These are phyloP conservation scores for Rosellinia necatrix DNA, from an alignment of 2,329 filamentous ascomycete genomes.

Conservation along the genomic window DNA sequence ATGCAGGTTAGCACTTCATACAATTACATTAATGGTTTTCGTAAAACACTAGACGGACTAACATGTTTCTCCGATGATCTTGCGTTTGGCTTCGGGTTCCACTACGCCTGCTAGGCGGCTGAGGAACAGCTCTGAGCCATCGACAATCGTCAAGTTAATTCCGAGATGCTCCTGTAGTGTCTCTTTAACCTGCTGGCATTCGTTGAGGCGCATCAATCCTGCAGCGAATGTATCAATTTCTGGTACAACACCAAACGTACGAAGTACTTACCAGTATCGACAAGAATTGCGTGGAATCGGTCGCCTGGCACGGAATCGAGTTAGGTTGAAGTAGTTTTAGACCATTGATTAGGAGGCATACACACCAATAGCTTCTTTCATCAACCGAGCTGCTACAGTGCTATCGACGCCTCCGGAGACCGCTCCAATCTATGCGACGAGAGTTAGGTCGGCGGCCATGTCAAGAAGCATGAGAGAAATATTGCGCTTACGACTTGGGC, in stretches of 20 bases:
- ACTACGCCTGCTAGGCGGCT: slow-evolving; percentile 72
- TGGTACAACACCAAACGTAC: neutral
- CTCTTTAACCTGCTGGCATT: slow-evolving; percentile 80
- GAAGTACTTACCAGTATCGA: slow-evolving; percentile 70
- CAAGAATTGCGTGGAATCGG: slow-evolving; percentile 81
- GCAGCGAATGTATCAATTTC: slow-evolving; percentile 22
- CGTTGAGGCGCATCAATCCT: slow-evolving; percentile 77
- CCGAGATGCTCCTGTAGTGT: slow-evolving; percentile 78
- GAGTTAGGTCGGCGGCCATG: neutral
- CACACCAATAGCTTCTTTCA: slow-evolving; percentile 76
- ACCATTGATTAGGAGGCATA: neutral
- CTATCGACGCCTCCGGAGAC: slow-evolving; percentile 86
- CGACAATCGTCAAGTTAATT: slow-evolving; percentile 88
- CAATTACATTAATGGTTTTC: neutral
- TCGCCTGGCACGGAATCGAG: slow-evolving; percentile 56
- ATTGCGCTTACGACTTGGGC: slow-evolving; percentile 66
- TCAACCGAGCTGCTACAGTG: slow-evolving; percentile 84
- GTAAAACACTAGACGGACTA: slow-evolving; percentile 13
- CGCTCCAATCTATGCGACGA: slow-evolving; percentile 59
- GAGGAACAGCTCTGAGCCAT: slow-evolving; percentile 80
- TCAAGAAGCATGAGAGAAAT: neutral
- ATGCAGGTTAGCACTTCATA: slow-evolving; percentile 27
- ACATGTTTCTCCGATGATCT: slow-evolving; percentile 79
- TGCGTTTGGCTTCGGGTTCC: slow-evolving; percentile 85
- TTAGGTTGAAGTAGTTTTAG: neutral